phyloP scores from a whole-genome alignment of 2,329 filamentous ascomycete species.

The Cordyceps tenuipes region DNA sequence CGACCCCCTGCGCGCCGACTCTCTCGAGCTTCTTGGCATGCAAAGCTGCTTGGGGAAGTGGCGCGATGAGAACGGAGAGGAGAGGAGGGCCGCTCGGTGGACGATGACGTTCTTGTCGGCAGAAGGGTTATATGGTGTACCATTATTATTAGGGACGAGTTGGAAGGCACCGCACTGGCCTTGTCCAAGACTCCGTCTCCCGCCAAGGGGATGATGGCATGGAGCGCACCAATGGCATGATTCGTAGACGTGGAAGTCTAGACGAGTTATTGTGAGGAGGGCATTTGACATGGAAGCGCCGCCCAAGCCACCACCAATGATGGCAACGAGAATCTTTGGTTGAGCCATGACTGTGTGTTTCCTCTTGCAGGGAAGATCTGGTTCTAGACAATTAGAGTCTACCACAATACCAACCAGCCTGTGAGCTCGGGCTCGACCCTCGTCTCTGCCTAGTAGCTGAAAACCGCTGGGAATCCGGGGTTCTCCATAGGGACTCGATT shows the following conservation, averaged over 20 bases:
- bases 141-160: conserved; percentile 11
- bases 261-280: conserved; percentile 12
- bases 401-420: neutral
- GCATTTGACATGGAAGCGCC: conserved; percentile 17
- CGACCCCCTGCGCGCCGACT: conserved; percentile 1
- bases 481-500: too few relatives aligned
- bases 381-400: neutral
- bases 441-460: neutral
- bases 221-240: conserved; percentile 14
- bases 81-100: conserved; percentile 17
- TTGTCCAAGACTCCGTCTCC: conserved; percentile 10
- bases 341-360: neutral
- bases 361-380: neutral
- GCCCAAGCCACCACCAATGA: conserved; percentile 18
- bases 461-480: too few relatives aligned
- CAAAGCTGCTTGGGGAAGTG: conserved; percentile 12
- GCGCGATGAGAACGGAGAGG: conserved; percentile 15
- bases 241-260: conserved; percentile 19
- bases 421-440: too few relatives aligned
- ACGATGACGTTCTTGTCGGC: conserved; percentile 11
- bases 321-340: conserved; percentile 14
- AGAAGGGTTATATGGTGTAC: neutral
- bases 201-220: conserved; percentile 10
- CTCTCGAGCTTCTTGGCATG: conserved; percentile 12
- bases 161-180: conserved; percentile 15